Base-by-base conservation (phyloP, 306 rosid species). In the Dryas octopetala region DNA sequence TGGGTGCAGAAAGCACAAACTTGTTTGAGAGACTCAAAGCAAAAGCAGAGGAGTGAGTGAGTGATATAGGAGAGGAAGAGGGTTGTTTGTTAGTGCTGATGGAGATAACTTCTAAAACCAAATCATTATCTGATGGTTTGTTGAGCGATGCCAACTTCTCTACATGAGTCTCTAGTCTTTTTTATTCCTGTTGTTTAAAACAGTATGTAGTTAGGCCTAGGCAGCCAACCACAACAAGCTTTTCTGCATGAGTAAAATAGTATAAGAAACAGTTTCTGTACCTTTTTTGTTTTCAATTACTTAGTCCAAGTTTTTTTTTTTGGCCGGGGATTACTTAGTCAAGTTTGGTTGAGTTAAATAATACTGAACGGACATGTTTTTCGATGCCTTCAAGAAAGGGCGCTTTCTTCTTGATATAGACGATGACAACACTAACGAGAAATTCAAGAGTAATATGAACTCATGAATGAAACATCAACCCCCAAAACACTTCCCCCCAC, bases 221-320 rank as follows among this genome's bases (percentile, higher is more conserved):
- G 70, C 66, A 9, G 69, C 77, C 77, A 76, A 81, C 71, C 71
- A 49, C 47, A 10, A 10, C 46, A 13, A 16, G n/a, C n/a, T 44
- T 57, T 58, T 17, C 14, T 54, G 23, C 65, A 7, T 26, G 14
- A 55, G 28, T 2, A 28, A 1, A 0, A 5, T 10, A 12, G 66
- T 5, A 8, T 70, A 38, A 6, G 23, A 70, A 5, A 32, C 11
- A 45, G 43, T 62, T 16, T 53, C 41, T n/a, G 9, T 28, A 41
- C 2, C 1, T 7, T 9, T 14, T 10, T 4, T 15, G 2, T 54
- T 14, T 19, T 0, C 23, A 23, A 23, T 23, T 23, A 23, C 2
- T n/a, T 54, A 19, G 44, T 71, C 54, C 23, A 44, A 45, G 41
- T 61, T 57, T 43, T 23, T 0, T 23, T 23, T 23, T 23, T 23